Evolutionary conservation across 2,329 filamentous ascomycete genomes (phyloP).

Genomic region (Xylaria arbuscula): DNA sequence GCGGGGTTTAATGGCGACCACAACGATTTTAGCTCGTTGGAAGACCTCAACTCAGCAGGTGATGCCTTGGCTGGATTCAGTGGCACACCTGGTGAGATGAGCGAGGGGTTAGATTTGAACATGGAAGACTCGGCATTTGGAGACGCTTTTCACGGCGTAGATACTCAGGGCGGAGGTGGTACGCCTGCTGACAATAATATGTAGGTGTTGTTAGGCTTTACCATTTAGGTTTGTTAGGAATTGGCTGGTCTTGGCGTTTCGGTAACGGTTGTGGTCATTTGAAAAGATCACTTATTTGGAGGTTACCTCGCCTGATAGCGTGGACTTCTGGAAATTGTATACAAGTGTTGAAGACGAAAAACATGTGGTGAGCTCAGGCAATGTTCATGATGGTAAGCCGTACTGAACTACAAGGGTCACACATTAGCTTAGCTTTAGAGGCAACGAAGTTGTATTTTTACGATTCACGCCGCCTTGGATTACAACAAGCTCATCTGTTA

Average conservation of each 20-base stretch:
- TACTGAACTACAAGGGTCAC: background rate
- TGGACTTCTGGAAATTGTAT: slow-evolving; percentile 7
- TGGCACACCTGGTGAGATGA: slow-evolving; percentile 66
- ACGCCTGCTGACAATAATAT: slow-evolving; percentile 48
- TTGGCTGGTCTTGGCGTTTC: slow-evolving; percentile 29
- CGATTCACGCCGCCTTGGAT: slow-evolving; percentile 1
- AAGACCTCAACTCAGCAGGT: slow-evolving; percentile 75
- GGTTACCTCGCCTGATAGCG: background rate
- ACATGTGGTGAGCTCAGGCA: background rate
- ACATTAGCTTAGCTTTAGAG: background rate
- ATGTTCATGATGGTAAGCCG: background rate
- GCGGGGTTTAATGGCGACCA: slow-evolving; percentile 62
- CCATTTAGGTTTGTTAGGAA: slow-evolving; percentile 10
- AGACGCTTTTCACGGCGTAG: slow-evolving; percentile 79
- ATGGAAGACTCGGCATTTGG: slow-evolving; percentile 84
- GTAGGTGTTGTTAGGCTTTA: slow-evolving; percentile 35
- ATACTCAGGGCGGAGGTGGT: slow-evolving; percentile 46
- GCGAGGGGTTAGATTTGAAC: slow-evolving; percentile 68
- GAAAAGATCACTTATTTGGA: slow-evolving; percentile 8
- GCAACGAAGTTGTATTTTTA: slow-evolving; percentile 6
- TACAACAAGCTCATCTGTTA: background rate
- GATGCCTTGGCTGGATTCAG: slow-evolving; percentile 74
- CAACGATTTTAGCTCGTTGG: slow-evolving; percentile 72
- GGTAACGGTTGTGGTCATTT: slow-evolving; percentile 11
- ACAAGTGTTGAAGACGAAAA: background rate